phyloP scores from a whole-genome alignment of 441 rosid genomes.

The Gossypium davidsonii region DNA sequence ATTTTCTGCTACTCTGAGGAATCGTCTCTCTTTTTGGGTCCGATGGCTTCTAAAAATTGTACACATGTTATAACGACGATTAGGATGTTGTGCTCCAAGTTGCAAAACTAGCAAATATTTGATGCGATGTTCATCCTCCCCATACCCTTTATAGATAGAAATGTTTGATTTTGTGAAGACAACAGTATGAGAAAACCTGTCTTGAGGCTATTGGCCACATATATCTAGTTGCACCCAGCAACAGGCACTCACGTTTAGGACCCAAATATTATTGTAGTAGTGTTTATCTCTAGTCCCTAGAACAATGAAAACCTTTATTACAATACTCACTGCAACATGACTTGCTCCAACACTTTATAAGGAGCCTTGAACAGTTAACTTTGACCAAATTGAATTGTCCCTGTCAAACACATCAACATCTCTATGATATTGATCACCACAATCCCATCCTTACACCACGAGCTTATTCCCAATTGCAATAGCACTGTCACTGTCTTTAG shows the following conservation, averaged over 20 bases:
- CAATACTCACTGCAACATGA: slow-evolving; percentile 49
- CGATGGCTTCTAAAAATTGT: slow-evolving; percentile 37
- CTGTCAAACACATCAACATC: slow-evolving; percentile 47
- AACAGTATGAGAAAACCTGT: slow-evolving; percentile 67
- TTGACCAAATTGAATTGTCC: slow-evolving; percentile 47
- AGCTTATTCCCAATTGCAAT: slow-evolving; percentile 42
- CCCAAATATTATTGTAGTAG: slow-evolving; percentile 65
- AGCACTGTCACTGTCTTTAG: slow-evolving; percentile 64
- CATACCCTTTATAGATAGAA: slow-evolving; percentile 63
- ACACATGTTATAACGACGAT: slow-evolving; percentile 27
- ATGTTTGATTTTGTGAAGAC: slow-evolving; percentile 38
- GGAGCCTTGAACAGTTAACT: slow-evolving; percentile 43
- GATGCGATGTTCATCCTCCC: slow-evolving; percentile 67
- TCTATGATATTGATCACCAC: slow-evolving; percentile 61
- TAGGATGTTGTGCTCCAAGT: slow-evolving; percentile 38
- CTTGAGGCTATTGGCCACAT: slow-evolving; percentile 55
- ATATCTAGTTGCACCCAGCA: slow-evolving; percentile 44
- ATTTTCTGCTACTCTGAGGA: slow-evolving; percentile 20
- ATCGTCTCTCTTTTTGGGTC: slow-evolving; percentile 37
- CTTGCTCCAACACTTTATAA: slow-evolving; percentile 63
- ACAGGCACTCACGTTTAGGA: slow-evolving; percentile 34
- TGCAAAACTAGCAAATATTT: slow-evolving; percentile 50
- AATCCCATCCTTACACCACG: slow-evolving; percentile 58
- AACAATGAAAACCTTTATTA: slow-evolving; percentile 49
- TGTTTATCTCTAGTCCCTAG: slow-evolving; percentile 71